phyloP scores from a whole-genome alignment of 352 stramenopile genomes.

The Paralagenidium karlingii region DNA sequence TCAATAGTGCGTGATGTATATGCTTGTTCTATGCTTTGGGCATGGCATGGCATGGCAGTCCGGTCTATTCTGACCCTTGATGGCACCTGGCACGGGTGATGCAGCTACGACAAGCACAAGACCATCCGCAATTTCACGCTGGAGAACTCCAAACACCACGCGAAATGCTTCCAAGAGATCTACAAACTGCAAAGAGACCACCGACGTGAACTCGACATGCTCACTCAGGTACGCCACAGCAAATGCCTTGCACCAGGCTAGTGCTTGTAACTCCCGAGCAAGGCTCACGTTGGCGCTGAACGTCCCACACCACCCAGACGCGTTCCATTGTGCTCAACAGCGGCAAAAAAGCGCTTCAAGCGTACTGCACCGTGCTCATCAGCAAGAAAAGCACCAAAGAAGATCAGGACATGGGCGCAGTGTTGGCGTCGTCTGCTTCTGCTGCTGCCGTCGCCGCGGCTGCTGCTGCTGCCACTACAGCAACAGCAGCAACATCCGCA shows the following conservation, averaged over 20 bases:
- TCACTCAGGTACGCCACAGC: conserved; percentile 27
- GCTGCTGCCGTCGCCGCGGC: no score
- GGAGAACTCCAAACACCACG: conserved; percentile 32
- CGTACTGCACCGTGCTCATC: conserved; percentile 53
- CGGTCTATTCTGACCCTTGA: no score
- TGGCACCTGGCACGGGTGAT: no score
- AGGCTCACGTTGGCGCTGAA: no score
- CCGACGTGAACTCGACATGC: conserved; percentile 34
- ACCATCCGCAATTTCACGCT: conserved; percentile 23
- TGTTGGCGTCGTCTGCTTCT: no score
- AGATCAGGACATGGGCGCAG: conserved; percentile 11
- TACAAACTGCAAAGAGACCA: conserved; percentile 41
- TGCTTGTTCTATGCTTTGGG: neutral
- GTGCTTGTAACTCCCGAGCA: neutral
- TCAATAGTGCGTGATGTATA: conserved; percentile 30
- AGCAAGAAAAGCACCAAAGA: conserved; percentile 29
- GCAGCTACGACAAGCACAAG: conserved; percentile 31
- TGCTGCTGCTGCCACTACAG: no score
- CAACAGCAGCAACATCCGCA: neutral
- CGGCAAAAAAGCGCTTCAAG: conserved; percentile 55
- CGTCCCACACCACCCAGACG: no score
- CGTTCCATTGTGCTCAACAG: conserved; percentile 55
- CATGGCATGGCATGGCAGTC: no score
- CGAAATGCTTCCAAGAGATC: conserved; percentile 41
- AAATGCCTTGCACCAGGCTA: neutral